phyloP scores from a whole-genome alignment of 2,329 filamentous ascomycete genomes.

The Diaporthe destruens region DNA sequence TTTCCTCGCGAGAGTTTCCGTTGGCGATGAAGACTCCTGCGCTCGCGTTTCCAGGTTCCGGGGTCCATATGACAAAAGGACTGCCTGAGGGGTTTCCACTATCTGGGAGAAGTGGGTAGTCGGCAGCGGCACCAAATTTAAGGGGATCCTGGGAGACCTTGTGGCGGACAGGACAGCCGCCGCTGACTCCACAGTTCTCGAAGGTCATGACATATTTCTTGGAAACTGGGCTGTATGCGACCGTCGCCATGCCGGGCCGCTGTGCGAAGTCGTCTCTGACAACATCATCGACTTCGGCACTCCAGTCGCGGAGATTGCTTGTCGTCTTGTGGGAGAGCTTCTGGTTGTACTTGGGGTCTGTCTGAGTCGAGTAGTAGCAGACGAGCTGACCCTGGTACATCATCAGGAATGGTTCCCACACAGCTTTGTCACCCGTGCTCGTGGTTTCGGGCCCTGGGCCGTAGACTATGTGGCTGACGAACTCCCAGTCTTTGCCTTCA shows the following conservation, averaged over 20 bases:
- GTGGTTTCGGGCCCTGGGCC: constrained; percentile 71
- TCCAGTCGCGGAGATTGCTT: constrained; percentile 71
- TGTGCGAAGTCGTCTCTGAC: constrained; percentile 70
- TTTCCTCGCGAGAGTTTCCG: constrained; percentile 6
- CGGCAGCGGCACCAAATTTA: not conserved
- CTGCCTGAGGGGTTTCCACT: not conserved
- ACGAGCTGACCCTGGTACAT: constrained; percentile 71
- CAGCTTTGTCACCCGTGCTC: constrained; percentile 71
- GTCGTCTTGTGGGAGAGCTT: constrained; percentile 75
- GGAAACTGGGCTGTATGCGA: constrained; percentile 68
- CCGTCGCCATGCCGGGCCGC: constrained; percentile 76
- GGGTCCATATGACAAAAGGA: not conserved
- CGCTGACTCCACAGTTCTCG: constrained; percentile 56
- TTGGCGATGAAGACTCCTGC: constrained; percentile 9
- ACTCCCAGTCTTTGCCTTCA: constrained; percentile 72
- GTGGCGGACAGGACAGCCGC: constrained; percentile 16
- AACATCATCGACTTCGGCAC: constrained; percentile 70
- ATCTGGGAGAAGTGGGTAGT: not conserved
- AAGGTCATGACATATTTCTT: constrained; percentile 71
- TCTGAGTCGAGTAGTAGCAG: constrained; percentile 79
- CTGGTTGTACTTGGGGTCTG: constrained; percentile 74
- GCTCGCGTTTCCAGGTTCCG: not conserved
- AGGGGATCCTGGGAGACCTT: constrained; percentile 2
- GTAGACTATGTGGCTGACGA: constrained; percentile 73
- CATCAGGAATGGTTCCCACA: constrained; percentile 79